Base-by-base conservation (phyloP, 192 early-diverging fungal species). In the Obelidium mucronatum region DNA sequence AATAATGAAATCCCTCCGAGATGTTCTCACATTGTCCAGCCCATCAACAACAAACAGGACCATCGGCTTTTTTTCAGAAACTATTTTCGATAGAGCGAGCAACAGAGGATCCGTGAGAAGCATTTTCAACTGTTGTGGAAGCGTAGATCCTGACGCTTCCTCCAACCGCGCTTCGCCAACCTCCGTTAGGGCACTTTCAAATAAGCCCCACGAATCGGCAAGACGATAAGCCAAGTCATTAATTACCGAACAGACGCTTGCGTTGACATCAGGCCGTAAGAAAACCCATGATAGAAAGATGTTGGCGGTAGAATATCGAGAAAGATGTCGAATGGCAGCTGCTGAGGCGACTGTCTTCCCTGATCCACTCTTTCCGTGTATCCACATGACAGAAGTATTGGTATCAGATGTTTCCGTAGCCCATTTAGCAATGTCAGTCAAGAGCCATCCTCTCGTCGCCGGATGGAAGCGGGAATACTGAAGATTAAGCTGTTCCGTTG, bases 41-140 rank as follows among this genome's bases (percentile, higher is more conserved):
- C 64, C 75, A 35, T 76, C 75, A 26, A 76, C 26, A 30, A 76
- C 36, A 68, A 76, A 67, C 1, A 76, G 48, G 26, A 75, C 31
- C 6, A 22, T 55, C 2, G 36, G 36, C 11, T 11, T 51, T 33
- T 36, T 6, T 19, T 24, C 26, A 4, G 13, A 36, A 26, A 42
- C 30, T 11, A 5, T 4, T 28, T 24, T 34, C 11, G 62, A 42
- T 55, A 56, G 26, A 5, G 40, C 37, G 6, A 26, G 35, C 11
- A 59, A 22, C 4, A 76, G 6, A n/a, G 75, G 75, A 15, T 66
- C 65, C 24, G 34, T 66, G 31, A 76, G 17, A 3, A 76, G 36
- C n/a, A 40, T n/a, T 15, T 53, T 40, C 22, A 76, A 26, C 13
- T 61, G 19, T 31, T 75, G 73, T 5, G 73, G 58, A 52, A 35